A percentile compares a stretch with the other conserved stretches of the same genome.
Conservation (phyloP, 345 rosid species). For the Gossypium australe region DNA sequence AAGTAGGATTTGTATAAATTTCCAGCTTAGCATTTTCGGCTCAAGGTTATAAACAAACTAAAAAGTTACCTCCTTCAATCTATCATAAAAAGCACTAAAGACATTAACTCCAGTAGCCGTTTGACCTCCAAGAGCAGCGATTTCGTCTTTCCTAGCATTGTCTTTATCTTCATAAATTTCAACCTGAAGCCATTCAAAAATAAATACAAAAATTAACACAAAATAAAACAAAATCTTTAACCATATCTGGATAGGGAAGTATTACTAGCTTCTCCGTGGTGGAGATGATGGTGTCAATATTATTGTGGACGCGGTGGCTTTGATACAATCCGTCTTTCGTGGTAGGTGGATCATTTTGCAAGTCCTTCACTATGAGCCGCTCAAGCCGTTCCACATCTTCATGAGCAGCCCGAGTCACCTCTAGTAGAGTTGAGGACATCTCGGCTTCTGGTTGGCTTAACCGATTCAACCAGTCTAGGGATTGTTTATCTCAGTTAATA, state of each 20-base stretch:
- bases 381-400: constrained; percentile 89
- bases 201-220: not conserved
- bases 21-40: not conserved
- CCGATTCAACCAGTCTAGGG: constrained; percentile 3
- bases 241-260: not conserved
- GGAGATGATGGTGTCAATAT: constrained; percentile 57
- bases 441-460: constrained; percentile 1
- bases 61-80: constrained; percentile 73
- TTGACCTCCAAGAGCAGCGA: constrained; percentile 89
- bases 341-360: constrained; percentile 66
- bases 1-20: not conserved
- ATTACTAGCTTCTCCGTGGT: constrained; percentile 68
- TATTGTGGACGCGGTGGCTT: constrained; percentile 86
- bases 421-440: constrained; percentile 93
- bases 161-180: constrained; percentile 88
- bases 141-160: constrained; percentile 85
- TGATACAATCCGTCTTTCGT: constrained; percentile 73
- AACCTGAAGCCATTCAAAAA: constrained; percentile 34
- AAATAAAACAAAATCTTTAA: not conserved
- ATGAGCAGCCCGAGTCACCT: constrained; percentile 77
- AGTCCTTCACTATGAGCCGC: constrained; percentile 81
- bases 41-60: not conserved
- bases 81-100: constrained; percentile 81
- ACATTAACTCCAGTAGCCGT: constrained; percentile 67
- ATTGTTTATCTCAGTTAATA: not conserved